Conservation (phyloP, 2,329 filamentous ascomycete genomes). For the Aspergillus clavatus region DNA sequence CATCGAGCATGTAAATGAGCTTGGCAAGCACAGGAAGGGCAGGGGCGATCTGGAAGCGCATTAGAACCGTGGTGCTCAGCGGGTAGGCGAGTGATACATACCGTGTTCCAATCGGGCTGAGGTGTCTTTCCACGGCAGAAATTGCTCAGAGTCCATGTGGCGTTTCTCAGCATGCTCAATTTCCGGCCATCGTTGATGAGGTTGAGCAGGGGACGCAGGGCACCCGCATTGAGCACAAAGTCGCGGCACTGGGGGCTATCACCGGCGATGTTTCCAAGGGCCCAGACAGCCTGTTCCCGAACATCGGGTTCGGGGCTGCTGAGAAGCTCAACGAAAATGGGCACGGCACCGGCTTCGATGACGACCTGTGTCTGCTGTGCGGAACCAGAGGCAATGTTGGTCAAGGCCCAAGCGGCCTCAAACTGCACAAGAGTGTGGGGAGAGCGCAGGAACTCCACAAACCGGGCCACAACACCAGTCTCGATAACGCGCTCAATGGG, state of each 20-base stretch:
- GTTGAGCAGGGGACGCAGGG: slow-evolving; percentile 81
- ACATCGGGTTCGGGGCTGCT: slow-evolving; percentile 96
- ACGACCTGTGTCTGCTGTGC: slow-evolving; percentile 97
- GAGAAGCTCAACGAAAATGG: slow-evolving; percentile 95
- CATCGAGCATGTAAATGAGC: slow-evolving; percentile 95
- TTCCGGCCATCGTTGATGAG: slow-evolving; percentile 96
- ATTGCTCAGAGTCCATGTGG: slow-evolving; percentile 98
- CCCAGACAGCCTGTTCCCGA: slow-evolving; percentile 97
- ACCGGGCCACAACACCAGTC: slow-evolving; percentile 93
- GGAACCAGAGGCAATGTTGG: slow-evolving; percentile 97
- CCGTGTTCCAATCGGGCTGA: slow-evolving; percentile 94
- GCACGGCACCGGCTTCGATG: slow-evolving; percentile 95
- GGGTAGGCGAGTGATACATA: slow-evolving; percentile 48
- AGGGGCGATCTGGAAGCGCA: slow-evolving; percentile 68
- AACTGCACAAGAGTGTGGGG: slow-evolving; percentile 98
- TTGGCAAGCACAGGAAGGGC: slow-evolving; percentile 93
- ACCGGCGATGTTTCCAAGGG: slow-evolving; percentile 95
- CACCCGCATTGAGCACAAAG: slow-evolving; percentile 87
- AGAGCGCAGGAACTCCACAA: slow-evolving; percentile 96
- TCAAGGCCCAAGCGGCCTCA: slow-evolving; percentile 97
- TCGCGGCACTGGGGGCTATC: slow-evolving; percentile 97
- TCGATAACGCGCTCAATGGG: slow-evolving; percentile 99
- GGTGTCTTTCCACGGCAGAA: slow-evolving; percentile 99
- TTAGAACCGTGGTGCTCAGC: slow-evolving; percentile 11
- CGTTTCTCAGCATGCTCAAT: slow-evolving; percentile 97